Percentiles rank a stretch among this genome's conserved stretches.
Evolutionary conservation across 495 filamentous ascomycete species (phyloP).

Genomic region (Aspergillus heteromorphus): DNA sequence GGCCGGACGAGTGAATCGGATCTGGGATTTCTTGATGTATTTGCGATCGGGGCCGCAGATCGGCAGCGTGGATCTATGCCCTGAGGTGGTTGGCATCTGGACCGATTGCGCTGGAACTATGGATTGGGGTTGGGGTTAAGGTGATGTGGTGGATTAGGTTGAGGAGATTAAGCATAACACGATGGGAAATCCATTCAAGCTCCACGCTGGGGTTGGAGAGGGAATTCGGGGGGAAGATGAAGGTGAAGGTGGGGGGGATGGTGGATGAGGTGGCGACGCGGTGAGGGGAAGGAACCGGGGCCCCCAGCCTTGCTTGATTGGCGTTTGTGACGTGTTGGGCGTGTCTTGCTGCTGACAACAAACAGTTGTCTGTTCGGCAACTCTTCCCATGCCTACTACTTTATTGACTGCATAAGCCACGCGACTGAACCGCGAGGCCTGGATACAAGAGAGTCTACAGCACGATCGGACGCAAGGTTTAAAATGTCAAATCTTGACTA

Average conservation of each 20-base stretch:
- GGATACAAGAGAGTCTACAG: not conserved
- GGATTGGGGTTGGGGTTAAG: not conserved
- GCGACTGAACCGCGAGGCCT: no score
- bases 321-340: not conserved
- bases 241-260: not conserved
- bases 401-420: no score
- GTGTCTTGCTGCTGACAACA: no score
- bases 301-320: not conserved
- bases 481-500: not conserved
- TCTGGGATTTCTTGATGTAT: slow-evolving; percentile 12
- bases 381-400: no score
- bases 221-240: not conserved
- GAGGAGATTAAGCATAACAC: not conserved
- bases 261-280: slow-evolving; percentile 12
- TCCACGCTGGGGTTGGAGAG: not conserved
- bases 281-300: slow-evolving; percentile 17
- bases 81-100: slow-evolving; percentile 21
- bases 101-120: slow-evolving; percentile 1
- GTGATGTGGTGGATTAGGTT: not conserved
- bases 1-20: slow-evolving; percentile 34
- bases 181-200: not conserved
- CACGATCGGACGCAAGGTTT: not conserved
- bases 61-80: slow-evolving; percentile 20
- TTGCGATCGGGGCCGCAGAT: slow-evolving; percentile 14
- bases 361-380: no score